phyloP scores from a whole-genome alignment of 176 grass and related monocot genomes.

The Carex littledalei region DNA sequence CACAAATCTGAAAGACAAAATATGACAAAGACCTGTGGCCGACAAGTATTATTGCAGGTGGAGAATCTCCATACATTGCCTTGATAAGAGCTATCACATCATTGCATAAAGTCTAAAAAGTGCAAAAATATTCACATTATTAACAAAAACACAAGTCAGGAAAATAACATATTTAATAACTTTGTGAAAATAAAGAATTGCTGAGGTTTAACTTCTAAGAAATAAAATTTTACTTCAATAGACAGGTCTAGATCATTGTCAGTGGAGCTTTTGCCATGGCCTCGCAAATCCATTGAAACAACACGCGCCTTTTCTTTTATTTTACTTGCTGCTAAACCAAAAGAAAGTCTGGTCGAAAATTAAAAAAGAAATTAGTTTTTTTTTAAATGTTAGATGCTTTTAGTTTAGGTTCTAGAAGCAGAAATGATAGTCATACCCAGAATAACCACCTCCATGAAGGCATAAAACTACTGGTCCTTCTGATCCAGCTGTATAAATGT shows the following conservation, averaged over 20 bases:
- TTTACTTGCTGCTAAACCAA: slow-evolving; percentile 66
- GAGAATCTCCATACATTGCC: slow-evolving; percentile 63
- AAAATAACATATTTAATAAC: not conserved
- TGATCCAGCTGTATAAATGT: slow-evolving; percentile 69
- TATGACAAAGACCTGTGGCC: slow-evolving; percentile 72
- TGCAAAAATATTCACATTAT: slow-evolving; percentile 9
- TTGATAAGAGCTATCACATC: slow-evolving; percentile 67
- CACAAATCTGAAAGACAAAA: slow-evolving; percentile 6
- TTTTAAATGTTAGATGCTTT: not conserved
- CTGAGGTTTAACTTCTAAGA: not conserved
- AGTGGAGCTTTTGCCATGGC: slow-evolving; percentile 80
- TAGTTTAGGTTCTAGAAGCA: not conserved
- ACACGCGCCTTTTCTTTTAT: slow-evolving; percentile 81
- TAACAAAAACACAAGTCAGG: not conserved
- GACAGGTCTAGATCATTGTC: slow-evolving; percentile 78
- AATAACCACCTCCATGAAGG: slow-evolving; percentile 93
- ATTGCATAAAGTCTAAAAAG: slow-evolving; percentile 72
- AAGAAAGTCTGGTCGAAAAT: slow-evolving; percentile 69
- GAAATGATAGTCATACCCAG: slow-evolving; percentile 48
- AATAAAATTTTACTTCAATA: slow-evolving; percentile 55
- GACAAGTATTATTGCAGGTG: slow-evolving; percentile 93
- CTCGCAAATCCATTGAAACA: slow-evolving; percentile 79
- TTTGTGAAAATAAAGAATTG: not conserved
- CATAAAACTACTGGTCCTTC: slow-evolving; percentile 89
- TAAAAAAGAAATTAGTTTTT: slow-evolving; percentile 10